Evolutionary conservation across 2,329 filamentous ascomycete genomes (phyloP).

Genomic region (Talaromyces sp.): DNA sequence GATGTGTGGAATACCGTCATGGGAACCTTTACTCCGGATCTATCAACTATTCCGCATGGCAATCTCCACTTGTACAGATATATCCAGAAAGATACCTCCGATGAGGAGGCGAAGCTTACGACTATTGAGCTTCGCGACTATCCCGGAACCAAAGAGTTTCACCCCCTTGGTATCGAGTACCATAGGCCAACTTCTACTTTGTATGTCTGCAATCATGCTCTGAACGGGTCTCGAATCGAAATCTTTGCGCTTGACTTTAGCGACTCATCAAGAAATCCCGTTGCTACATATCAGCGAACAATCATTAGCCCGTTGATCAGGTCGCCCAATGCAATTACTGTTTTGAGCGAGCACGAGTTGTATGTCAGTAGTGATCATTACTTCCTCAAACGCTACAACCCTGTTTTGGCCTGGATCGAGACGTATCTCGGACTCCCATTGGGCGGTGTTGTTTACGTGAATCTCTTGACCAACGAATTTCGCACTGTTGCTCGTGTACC

Average conservation of each 20-base stretch:
- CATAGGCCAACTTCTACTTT: conserved; percentile 15
- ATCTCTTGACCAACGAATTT: conserved; percentile 13
- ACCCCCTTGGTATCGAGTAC: conserved; percentile 22
- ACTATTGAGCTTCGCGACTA: conserved; percentile 15
- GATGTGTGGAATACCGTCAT: conserved; percentile 19
- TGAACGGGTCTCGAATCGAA: conserved; percentile 20
- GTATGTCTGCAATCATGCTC: conserved; percentile 21
- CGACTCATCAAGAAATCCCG: background rate
- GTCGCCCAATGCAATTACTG: conserved; percentile 20
- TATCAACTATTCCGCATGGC: conserved; percentile 4
- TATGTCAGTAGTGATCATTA: conserved; percentile 23
- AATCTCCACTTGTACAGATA: conserved; percentile 14
- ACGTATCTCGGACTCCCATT: conserved; percentile 19
- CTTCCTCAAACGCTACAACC: conserved; percentile 4
- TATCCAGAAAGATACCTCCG: background rate
- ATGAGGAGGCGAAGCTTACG: conserved; percentile 9
- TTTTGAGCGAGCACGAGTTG: conserved; percentile 15
- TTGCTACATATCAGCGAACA: conserved; percentile 12
- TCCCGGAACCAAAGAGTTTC: conserved; percentile 14
- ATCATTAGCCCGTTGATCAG: conserved; percentile 16
- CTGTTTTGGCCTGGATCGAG: conserved; percentile 11
- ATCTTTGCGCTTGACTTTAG: conserved; percentile 19
- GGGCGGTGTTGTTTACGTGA: conserved; percentile 17
- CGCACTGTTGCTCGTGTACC: conserved; percentile 18
- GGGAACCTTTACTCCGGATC: conserved; percentile 16